phyloP scores from a whole-genome alignment of 768 basidiomycete species.

The Rhizopogon sp. region DNA sequence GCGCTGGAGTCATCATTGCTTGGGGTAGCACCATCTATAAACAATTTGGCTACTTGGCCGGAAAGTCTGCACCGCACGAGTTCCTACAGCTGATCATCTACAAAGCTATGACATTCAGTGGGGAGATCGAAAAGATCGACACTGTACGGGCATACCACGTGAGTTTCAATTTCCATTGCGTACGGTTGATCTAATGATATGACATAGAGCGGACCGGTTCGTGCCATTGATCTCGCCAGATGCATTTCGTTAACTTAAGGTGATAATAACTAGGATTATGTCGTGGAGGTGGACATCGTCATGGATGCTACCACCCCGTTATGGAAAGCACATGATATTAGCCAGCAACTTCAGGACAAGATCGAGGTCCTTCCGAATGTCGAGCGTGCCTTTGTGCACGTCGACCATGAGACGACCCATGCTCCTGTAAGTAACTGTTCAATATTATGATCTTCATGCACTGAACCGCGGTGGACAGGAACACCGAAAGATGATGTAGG shows the following conservation, averaged over 20 bases:
- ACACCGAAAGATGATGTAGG: constrained; percentile 34
- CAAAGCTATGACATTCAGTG: constrained; percentile 83
- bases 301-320: constrained; percentile 86
- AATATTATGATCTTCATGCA: not conserved
- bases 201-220: constrained; percentile 68
- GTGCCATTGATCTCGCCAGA: constrained; percentile 6
- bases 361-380: constrained; percentile 88
- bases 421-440: constrained; percentile 38
- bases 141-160: constrained; percentile 93
- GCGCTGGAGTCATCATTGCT: constrained; percentile 68
- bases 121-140: constrained; percentile 82
- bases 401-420: constrained; percentile 92
- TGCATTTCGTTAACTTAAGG: not conserved
- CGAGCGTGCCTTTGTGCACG: constrained; percentile 91
- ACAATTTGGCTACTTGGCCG: constrained; percentile 85
- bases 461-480: constrained; percentile 26
- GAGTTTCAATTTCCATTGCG: constrained; percentile 20
- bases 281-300: constrained; percentile 94
- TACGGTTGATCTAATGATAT: not conserved
- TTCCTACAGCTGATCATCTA: constrained; percentile 90
- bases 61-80: constrained; percentile 87
- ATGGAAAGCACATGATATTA: constrained; percentile 83
- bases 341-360: constrained; percentile 82
- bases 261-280: constrained; percentile 56
- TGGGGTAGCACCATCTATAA: constrained; percentile 74